Percentiles rank a stretch among this genome's conserved stretches.
These are phyloP conservation scores for Apostasia ramifera DNA, from an alignment of 106 monocot genomes.

Conservation along the genomic window DNA sequence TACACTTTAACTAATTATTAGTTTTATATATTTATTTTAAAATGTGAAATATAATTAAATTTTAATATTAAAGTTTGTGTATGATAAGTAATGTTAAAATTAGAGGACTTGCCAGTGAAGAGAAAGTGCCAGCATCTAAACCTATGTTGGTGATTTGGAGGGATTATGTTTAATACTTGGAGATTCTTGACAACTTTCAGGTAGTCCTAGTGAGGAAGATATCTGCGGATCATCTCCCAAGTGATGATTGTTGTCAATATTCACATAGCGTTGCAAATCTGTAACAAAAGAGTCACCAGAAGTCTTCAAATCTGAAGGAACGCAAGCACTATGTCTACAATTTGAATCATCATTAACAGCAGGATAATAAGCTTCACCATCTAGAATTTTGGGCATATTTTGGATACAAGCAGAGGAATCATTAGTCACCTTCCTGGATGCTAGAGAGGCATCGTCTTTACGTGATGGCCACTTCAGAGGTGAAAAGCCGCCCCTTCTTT, in stretches of 20 bases:
- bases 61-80: too few relatives aligned
- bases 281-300: slow-evolving; percentile 3
- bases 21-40: too few relatives aligned
- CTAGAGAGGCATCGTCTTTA: slow-evolving; percentile 19
- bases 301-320: background rate
- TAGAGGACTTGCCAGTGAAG: too few relatives aligned
- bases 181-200: slow-evolving; percentile 11
- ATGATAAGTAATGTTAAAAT: too few relatives aligned
- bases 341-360: slow-evolving; percentile 1
- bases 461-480: slow-evolving; percentile 47
- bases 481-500: slow-evolving; percentile 74
- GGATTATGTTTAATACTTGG: too few relatives aligned
- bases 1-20: too few relatives aligned
- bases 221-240: background rate
- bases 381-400: slow-evolving; percentile 13
- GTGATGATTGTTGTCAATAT: background rate
- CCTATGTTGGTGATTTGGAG: too few relatives aligned
- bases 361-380: slow-evolving; percentile 6
- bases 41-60: too few relatives aligned
- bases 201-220: background rate
- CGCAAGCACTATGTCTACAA: background rate
- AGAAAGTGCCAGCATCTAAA: too few relatives aligned
- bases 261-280: slow-evolving; percentile 7
- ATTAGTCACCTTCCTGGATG: slow-evolving; percentile 12
- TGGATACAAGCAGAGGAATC: slow-evolving; percentile 12